These are phyloP conservation scores for Hibiscus tridactylites DNA, from an alignment of 345 rosid species.

Conservation along the genomic window DNA sequence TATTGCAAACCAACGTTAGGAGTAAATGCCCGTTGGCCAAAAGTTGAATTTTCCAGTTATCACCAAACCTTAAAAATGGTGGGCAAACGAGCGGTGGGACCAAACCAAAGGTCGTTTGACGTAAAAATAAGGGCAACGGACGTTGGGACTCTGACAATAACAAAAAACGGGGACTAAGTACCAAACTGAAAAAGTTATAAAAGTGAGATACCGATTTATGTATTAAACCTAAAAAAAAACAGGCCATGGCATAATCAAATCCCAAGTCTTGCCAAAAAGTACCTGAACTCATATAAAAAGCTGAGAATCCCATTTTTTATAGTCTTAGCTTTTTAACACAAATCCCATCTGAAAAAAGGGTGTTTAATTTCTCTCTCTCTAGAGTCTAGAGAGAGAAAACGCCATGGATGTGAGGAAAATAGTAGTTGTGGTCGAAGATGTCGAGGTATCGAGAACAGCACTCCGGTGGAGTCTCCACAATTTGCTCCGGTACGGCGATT, in stretches of 20 bases:
- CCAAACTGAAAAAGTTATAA: no score
- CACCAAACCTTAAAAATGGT: no score
- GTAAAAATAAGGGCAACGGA: no score
- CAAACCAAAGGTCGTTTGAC: no score
- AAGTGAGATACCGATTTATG: no score
- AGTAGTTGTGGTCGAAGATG: constrained; percentile 52
- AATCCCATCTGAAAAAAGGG: neutral
- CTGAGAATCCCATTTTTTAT: neutral
- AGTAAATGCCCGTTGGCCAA: no score
- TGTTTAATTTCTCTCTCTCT: constrained; percentile 1
- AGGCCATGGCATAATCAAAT: neutral
- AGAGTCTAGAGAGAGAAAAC: neutral
- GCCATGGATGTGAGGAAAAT: constrained; percentile 36
- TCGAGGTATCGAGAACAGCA: constrained; percentile 43
- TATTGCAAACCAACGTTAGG: no score
- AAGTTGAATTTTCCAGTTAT: no score
- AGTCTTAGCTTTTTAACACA: neutral
- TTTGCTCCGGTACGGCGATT: constrained; percentile 40
- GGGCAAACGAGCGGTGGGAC: no score
- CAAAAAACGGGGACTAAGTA: no score
- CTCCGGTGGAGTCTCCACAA: constrained; percentile 55
- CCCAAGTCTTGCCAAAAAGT: neutral
- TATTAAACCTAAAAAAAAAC: no score
- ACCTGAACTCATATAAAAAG: neutral
- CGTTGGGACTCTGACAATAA: no score